Evolutionary conservation across 2,329 filamentous ascomycete species (phyloP).

Genomic region (Ophiostoma sp.): DNA sequence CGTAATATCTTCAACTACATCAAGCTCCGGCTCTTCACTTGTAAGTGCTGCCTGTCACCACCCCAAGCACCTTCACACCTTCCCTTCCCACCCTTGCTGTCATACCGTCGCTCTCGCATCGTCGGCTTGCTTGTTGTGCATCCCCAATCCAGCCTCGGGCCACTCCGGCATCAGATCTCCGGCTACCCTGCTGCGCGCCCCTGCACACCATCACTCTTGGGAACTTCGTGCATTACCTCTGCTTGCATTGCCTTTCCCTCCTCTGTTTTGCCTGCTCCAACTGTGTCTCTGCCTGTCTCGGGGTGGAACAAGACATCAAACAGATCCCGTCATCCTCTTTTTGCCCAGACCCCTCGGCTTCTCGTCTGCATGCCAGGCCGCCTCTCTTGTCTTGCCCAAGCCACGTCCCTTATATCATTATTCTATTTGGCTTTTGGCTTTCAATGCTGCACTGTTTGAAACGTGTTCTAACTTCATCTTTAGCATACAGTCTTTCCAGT

Average conservation of each 20-base stretch:
- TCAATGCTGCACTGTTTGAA: not conserved
- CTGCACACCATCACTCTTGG: not conserved
- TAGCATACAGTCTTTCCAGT: not conserved
- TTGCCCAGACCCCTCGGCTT: not conserved
- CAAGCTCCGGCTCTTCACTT: not conserved
- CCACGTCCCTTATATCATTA: not conserved
- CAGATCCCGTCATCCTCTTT: not conserved
- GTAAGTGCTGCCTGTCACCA: not conserved
- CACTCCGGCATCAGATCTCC: too few species aligned
- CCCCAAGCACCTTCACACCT: not conserved
- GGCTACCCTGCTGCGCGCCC: too few species aligned
- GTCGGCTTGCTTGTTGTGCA: not conserved
- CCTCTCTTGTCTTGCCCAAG: not conserved
- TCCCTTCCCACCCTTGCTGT: not conserved
- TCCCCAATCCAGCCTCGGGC: too few species aligned
- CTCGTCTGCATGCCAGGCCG: constrained; percentile 1
- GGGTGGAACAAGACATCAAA: not conserved
- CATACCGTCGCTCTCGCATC: not conserved
- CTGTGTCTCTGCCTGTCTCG: not conserved
- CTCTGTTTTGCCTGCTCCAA: not conserved
- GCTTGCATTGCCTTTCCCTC: not conserved
- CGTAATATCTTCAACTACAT: not conserved
- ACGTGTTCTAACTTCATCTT: not conserved
- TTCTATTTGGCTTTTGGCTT: not conserved
- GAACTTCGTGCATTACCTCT: not conserved